phyloP scores from a whole-genome alignment of 352 stramenopile species.

The Phytophthora vignae region DNA sequence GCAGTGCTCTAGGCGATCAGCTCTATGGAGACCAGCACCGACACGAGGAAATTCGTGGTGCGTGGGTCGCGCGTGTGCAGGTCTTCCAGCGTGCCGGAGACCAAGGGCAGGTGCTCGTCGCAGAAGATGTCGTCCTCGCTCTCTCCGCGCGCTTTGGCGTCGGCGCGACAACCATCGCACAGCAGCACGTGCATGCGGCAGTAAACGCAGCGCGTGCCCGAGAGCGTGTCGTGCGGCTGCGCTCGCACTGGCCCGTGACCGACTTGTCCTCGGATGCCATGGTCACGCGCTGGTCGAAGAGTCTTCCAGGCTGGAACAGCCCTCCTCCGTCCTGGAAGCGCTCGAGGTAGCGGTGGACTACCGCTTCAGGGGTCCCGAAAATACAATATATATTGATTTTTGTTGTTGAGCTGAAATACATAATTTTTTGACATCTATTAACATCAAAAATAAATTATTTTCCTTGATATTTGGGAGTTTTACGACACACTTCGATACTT shows the following conservation, averaged over 20 bases:
- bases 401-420: too few relatives aligned
- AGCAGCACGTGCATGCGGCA: slow-evolving; percentile 85
- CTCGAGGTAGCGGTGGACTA: slow-evolving; percentile 88
- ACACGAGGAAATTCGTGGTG: slow-evolving; percentile 73
- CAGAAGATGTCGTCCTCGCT: slow-evolving; percentile 64
- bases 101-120: slow-evolving; percentile 59
- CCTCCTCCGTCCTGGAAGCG: slow-evolving; percentile 73
- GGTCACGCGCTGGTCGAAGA: slow-evolving; percentile 83
- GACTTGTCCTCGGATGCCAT: slow-evolving; percentile 62
- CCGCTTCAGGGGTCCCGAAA: too few relatives aligned
- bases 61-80: slow-evolving; percentile 36
- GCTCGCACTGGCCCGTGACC: slow-evolving; percentile 71
- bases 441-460: too few relatives aligned
- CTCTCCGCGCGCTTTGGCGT: slow-evolving; percentile 23
- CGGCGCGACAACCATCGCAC: slow-evolving; percentile 54
- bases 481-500: too few relatives aligned
- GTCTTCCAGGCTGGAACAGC: too few relatives aligned
- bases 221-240: slow-evolving; percentile 68
- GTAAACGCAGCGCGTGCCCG: slow-evolving; percentile 71
- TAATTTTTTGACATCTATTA: too few relatives aligned
- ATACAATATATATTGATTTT: too few relatives aligned
- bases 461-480: too few relatives aligned
- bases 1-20: slow-evolving; percentile 74
- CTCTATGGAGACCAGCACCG: slow-evolving; percentile 77
- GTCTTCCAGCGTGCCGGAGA: slow-evolving; percentile 49